A percentile compares a stretch with the other conserved stretches of the same genome.
phyloP scores from a whole-genome alignment of 441 rosid genomes.

The Syzygium syzygioides region DNA sequence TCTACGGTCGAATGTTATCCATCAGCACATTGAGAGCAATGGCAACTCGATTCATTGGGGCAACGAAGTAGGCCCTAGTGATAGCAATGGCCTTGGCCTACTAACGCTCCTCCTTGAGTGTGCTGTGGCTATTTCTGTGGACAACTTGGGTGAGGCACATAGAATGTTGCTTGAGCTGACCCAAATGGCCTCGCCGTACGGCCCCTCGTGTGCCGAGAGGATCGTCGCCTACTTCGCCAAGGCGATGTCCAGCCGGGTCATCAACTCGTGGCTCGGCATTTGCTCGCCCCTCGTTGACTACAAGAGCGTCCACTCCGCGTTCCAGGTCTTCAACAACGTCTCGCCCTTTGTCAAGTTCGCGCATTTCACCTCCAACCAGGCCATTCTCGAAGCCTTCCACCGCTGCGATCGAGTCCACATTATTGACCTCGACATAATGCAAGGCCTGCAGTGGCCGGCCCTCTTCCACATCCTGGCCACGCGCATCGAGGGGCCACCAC shows the following conservation, averaged over 20 bases:
- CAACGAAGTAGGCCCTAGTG: background rate
- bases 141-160: slow-evolving; percentile 57
- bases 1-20: slow-evolving; percentile 3
- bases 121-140: slow-evolving; percentile 57
- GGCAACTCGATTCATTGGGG: background rate
- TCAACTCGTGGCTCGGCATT: slow-evolving; percentile 61
- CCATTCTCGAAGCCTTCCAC: slow-evolving; percentile 61
- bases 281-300: slow-evolving; percentile 46
- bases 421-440: slow-evolving; percentile 65
- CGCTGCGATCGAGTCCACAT: slow-evolving; percentile 47
- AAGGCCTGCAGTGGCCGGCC: slow-evolving; percentile 75
- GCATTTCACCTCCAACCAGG: slow-evolving; percentile 69
- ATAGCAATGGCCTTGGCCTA: slow-evolving; percentile 25
- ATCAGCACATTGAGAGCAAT: background rate
- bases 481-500: slow-evolving; percentile 54
- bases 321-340: slow-evolving; percentile 53
- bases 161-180: slow-evolving; percentile 55
- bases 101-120: slow-evolving; percentile 48
- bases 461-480: slow-evolving; percentile 62
- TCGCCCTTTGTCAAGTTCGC: slow-evolving; percentile 65
- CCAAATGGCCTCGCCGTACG: slow-evolving; percentile 62
- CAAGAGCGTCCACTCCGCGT: slow-evolving; percentile 24
- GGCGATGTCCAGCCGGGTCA: slow-evolving; percentile 56
- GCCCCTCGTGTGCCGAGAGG: slow-evolving; percentile 50
- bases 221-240: slow-evolving; percentile 59